phyloP scores from a whole-genome alignment of 805 yeast species.

The Suhomyces pyralidae region DNA sequence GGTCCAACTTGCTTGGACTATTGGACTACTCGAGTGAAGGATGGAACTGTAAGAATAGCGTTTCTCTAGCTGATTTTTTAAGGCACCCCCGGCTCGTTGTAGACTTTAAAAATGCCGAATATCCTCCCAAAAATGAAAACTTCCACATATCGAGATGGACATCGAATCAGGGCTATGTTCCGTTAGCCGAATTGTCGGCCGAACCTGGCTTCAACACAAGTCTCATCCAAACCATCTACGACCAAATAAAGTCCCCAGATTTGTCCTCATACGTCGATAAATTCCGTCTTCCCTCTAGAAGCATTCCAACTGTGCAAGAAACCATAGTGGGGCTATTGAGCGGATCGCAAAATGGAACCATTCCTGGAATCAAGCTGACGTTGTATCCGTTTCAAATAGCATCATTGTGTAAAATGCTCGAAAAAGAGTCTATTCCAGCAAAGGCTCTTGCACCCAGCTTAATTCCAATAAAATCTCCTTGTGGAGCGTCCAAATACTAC shows the following conservation, averaged over 20 bases:
- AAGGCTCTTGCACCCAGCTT: conserved; percentile 35
- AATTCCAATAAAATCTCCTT: conserved; percentile 20
- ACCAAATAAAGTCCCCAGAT: conserved; percentile 29
- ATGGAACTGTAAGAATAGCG: conserved; percentile 24
- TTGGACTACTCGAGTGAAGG: conserved; percentile 41
- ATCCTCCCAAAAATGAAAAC: conserved; percentile 7
- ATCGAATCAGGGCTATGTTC: conserved; percentile 9
- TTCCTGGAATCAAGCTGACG: conserved; percentile 45
- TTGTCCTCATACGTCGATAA: conserved; percentile 14
- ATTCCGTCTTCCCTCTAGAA: neutral
- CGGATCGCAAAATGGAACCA: neutral
- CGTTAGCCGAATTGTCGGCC: neutral
- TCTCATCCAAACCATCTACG: conserved; percentile 33
- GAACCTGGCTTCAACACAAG: neutral
- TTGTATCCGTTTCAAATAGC: conserved; percentile 60
- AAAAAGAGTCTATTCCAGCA: conserved; percentile 43
- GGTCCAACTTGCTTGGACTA: conserved; percentile 36
- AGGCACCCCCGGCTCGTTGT: neutral
- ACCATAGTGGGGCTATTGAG: conserved; percentile 13
- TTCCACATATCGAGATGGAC: conserved; percentile 35
- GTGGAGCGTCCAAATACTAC: conserved; percentile 19
- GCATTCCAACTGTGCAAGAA: conserved; percentile 15
- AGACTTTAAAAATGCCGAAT: neutral
- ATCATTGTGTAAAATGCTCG: conserved; percentile 59
- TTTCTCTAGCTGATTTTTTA: neutral